Evolutionary conservation across 139 green algal genomes (phyloP).

Genomic region (Haematococcus sp.): DNA sequence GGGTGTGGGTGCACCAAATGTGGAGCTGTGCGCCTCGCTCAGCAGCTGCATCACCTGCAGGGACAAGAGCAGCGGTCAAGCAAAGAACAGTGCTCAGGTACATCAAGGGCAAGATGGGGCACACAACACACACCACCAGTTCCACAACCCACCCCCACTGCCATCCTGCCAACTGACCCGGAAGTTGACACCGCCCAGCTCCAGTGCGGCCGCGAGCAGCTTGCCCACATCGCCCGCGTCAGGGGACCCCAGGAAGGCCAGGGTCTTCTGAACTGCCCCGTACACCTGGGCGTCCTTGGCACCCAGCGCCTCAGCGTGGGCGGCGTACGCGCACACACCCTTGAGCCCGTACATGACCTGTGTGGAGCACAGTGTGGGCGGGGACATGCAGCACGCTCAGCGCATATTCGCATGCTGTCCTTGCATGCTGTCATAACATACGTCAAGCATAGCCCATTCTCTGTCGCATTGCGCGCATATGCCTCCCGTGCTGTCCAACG

Average conservation of each 20-base stretch:
- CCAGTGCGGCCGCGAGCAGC: neutral
- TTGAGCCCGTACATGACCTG: constrained; percentile 45
- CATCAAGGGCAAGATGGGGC: no score
- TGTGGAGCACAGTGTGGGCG: neutral
- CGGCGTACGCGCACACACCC: constrained; percentile 57
- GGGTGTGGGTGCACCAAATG: constrained; percentile 58
- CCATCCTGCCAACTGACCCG: neutral
- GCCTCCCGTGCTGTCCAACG: no score
- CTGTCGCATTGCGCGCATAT: no score
- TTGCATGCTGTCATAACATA: no score
- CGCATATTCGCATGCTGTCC: no score
- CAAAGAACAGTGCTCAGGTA: no score
- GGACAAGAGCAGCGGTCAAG: constrained; percentile 1
- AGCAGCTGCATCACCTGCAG: constrained; percentile 60
- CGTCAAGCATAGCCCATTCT: no score
- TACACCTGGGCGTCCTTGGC: neutral
- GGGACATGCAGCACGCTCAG: neutral
- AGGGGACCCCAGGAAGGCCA: constrained; percentile 1
- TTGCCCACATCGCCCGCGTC: neutral
- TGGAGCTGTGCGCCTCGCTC: constrained; percentile 49
- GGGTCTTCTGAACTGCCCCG: neutral
- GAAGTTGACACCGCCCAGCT: neutral
- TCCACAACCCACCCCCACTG: no score
- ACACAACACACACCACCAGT: no score
- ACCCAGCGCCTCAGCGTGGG: constrained; percentile 6